Evolutionary conservation across 352 stramenopile genomes (phyloP).

Genomic region (Phytophthora colocasiae): DNA sequence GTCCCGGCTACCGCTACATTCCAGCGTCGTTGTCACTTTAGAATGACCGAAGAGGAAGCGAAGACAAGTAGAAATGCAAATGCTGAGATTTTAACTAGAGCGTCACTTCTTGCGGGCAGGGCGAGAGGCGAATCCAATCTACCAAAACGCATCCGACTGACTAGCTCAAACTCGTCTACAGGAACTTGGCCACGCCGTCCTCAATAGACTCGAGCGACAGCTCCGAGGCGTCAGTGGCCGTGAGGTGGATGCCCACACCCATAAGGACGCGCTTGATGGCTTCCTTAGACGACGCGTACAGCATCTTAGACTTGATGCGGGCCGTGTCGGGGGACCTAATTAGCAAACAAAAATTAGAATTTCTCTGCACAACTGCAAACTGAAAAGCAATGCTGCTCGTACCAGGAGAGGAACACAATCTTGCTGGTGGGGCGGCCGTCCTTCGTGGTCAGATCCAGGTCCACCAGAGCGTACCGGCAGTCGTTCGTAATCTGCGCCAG

Average conservation of each 20-base stretch:
- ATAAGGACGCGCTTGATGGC: conserved; percentile 94
- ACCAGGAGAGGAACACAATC: conserved; percentile 94
- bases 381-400: conserved; percentile 11
- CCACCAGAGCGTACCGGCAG: conserved; percentile 91
- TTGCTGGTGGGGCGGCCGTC: conserved; percentile 91
- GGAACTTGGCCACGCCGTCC: conserved; percentile 88
- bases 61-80: conserved; percentile 32
- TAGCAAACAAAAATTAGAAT: conserved; percentile 3
- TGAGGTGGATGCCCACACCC: conserved; percentile 96
- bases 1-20: conserved; percentile 9
- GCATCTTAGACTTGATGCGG: conserved; percentile 95
- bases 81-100: conserved; percentile 42
- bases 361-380: background rate
- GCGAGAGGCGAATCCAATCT: conserved; percentile 35
- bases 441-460: conserved; percentile 90
- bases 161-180: conserved; percentile 62
- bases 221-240: conserved; percentile 92
- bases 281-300: conserved; percentile 96
- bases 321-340: conserved; percentile 93
- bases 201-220: conserved; percentile 82
- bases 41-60: background rate
- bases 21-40: background rate
- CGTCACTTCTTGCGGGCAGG: conserved; percentile 25
- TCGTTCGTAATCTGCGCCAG: conserved; percentile 77
- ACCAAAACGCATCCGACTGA: conserved; percentile 39